Evolutionary conservation across 345 rosid genomes (phyloP).

Genomic region (Aquilaria yunnanensis): DNA sequence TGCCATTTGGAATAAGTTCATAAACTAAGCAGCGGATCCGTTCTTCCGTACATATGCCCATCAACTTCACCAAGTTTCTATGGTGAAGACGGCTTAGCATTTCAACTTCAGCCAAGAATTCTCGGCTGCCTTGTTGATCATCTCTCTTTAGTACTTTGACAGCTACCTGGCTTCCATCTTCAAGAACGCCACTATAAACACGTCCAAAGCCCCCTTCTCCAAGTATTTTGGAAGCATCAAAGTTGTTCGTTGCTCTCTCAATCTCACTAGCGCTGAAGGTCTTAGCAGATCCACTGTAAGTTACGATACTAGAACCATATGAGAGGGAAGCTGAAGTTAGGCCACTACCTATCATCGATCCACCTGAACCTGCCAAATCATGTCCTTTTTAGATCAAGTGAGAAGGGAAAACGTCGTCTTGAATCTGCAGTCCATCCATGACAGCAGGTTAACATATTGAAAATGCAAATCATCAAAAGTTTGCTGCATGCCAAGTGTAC

Average conservation of each 20-base stretch:
- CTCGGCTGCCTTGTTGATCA: conserved; percentile 88
- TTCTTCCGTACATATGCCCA: conserved; percentile 92
- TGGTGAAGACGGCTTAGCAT: conserved; percentile 99
- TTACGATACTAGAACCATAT: conserved; percentile 76
- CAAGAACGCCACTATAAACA: conserved; percentile 76
- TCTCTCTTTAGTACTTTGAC: conserved; percentile 92
- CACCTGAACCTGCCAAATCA: conserved; percentile 47
- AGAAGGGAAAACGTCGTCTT: not conserved
- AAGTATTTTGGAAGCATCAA: conserved; percentile 59
- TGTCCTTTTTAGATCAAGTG: not conserved
- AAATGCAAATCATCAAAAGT: not conserved
- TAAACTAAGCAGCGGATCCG: conserved; percentile 78
- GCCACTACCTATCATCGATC: conserved; percentile 58
- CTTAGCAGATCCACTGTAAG: conserved; percentile 81
- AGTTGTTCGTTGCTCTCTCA: conserved; percentile 70
- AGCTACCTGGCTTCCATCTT: conserved; percentile 82
- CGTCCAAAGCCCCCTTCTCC: conserved; percentile 98
- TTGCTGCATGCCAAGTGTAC: not conserved
- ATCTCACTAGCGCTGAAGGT: conserved; percentile 73
- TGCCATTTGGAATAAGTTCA: conserved; percentile 94
- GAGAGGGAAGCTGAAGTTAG: conserved; percentile 72
- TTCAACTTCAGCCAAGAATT: conserved; percentile 94
- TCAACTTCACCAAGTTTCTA: conserved; percentile 84
- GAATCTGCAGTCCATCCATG: too few relatives aligned
- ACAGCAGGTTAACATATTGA: not conserved